Percentiles rank a stretch among this genome's conserved stretches.
Evolutionary conservation across 2,329 filamentous ascomycete species (phyloP).

Genomic region (Cladosporium sp.): DNA sequence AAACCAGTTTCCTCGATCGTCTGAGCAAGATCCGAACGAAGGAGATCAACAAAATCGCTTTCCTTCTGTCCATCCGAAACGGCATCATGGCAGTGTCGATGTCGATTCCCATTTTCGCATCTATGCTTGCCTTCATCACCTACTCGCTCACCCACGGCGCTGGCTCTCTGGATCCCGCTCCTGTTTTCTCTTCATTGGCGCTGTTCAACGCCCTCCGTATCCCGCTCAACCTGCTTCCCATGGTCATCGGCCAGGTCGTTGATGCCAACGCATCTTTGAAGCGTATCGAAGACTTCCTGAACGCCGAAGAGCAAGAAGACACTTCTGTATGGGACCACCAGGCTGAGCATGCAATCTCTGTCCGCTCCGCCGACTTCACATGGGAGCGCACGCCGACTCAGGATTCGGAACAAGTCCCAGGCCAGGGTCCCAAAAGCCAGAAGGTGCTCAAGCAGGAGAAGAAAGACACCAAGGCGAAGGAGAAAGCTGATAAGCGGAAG

Average conservation of each 20-base stretch:
- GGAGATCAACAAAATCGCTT: slow-evolving; percentile 79
- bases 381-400: slow-evolving; percentile 68
- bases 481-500: slow-evolving; percentile 32
- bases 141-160: slow-evolving; percentile 57
- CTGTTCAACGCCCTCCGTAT: slow-evolving; percentile 88
- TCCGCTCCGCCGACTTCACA: slow-evolving; percentile 71
- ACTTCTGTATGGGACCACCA: slow-evolving; percentile 53
- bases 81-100: slow-evolving; percentile 77
- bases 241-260: slow-evolving; percentile 82
- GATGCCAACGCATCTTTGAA: slow-evolving; percentile 81
- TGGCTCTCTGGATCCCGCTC: slow-evolving; percentile 57
- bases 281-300: slow-evolving; percentile 80
- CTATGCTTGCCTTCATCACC: slow-evolving; percentile 91
- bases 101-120: slow-evolving; percentile 86
- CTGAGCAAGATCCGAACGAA: slow-evolving; percentile 65
- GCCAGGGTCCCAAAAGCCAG: slow-evolving; percentile 24
- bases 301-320: slow-evolving; percentile 78
- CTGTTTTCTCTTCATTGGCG: slow-evolving; percentile 86
- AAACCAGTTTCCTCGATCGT: slow-evolving; percentile 74
- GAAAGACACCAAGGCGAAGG: slow-evolving; percentile 36
- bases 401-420: slow-evolving; percentile 31
- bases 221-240: slow-evolving; percentile 79
- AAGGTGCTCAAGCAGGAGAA: slow-evolving; percentile 40
- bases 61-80: slow-evolving; percentile 75
- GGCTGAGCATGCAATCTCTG: slow-evolving; percentile 55